A percentile compares a stretch with the other conserved stretches of the same genome.
Evolutionary conservation across 257 asterid genomes (phyloP).

Genomic region (Eucommia ulmoides): DNA sequence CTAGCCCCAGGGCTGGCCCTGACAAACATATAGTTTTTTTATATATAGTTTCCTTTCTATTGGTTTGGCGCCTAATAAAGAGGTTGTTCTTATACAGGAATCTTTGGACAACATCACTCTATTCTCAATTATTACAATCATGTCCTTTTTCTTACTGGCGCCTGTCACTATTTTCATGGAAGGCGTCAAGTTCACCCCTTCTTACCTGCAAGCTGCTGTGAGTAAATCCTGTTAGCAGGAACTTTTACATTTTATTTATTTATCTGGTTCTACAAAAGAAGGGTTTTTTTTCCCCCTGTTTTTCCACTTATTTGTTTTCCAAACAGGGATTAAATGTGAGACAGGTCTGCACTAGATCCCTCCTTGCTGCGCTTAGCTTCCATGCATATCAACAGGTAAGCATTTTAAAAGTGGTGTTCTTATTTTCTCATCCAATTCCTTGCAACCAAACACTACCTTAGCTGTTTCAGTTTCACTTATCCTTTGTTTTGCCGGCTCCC

Average conservation of each 20-base stretch:
- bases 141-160: conserved; percentile 42
- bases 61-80: conserved; percentile 14
- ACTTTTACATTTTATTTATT: too few species aligned
- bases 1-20: too few species aligned
- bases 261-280: too few species aligned
- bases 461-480: too few species aligned
- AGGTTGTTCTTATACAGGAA: conserved; percentile 24
- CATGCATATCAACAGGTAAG: conserved; percentile 93
- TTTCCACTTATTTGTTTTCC: too few species aligned
- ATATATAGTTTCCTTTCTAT: conserved; percentile 4
- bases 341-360: conserved; percentile 49
- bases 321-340: conserved; percentile 54
- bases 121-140: conserved; percentile 39
- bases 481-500: too few species aligned
- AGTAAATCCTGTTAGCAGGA: too few species aligned
- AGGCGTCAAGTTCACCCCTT: conserved; percentile 58
- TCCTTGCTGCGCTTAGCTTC: conserved; percentile 68
- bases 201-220: conserved; percentile 63
- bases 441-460: too few species aligned
- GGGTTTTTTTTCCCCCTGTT: too few species aligned
- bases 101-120: conserved; percentile 45
- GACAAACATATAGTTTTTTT: too few species aligned
- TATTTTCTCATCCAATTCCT: too few species aligned
- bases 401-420: not conserved
- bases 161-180: conserved; percentile 31